Base-by-base conservation (phyloP, 1,284 basidiomycete species). In the Tilletia horrida region DNA sequence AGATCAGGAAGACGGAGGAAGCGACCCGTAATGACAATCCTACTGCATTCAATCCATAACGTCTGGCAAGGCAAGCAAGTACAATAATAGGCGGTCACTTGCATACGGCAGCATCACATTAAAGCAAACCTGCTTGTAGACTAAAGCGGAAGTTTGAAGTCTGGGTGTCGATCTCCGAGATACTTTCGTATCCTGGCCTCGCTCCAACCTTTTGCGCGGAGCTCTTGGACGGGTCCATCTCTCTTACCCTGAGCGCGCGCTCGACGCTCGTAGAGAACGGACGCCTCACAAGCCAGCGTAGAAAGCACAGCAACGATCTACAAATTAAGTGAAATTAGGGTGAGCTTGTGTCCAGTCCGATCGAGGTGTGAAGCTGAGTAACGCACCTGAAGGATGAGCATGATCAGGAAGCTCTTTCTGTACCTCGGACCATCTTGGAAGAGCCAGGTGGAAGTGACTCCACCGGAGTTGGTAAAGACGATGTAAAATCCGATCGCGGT, bases 161-260 rank as follows among this genome's bases (percentile, higher is more conserved):
- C 75, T 21, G 78, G 75, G 43, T 78, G 75, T 31, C 69, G 68
- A 57, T 80, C 78, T 31, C 78, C 78, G 13, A 80, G 70, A 57
- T 74, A 74, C 47, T 69, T 69, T 40, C 73, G 70, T 57, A 79
- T 74, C 29, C 70, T 67, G 42, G 72, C 73, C 31, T 73, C 66
- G 29, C 63, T 62, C 76, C 72, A 76, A 18, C 73, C 70, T 3
- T 61, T 52, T 23, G 63, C 66, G 2, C 61, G 62, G 7, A 75
- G 68, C 35, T 71, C 63, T n/a, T 64, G 65, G 29, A 74, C 73
- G 31, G 71, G 68, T 55, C 70, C 48, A 66, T 76, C 73, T 1
- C 75, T 67, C 63, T 73, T 73, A 7, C 77, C 76, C 1, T 66
- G 42, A 45, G 67, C 71, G 23, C 76, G 71, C 44, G 67, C 62